Conservation (phyloP, 495 filamentous ascomycete species). For the Articulospora tetracladia region DNA sequence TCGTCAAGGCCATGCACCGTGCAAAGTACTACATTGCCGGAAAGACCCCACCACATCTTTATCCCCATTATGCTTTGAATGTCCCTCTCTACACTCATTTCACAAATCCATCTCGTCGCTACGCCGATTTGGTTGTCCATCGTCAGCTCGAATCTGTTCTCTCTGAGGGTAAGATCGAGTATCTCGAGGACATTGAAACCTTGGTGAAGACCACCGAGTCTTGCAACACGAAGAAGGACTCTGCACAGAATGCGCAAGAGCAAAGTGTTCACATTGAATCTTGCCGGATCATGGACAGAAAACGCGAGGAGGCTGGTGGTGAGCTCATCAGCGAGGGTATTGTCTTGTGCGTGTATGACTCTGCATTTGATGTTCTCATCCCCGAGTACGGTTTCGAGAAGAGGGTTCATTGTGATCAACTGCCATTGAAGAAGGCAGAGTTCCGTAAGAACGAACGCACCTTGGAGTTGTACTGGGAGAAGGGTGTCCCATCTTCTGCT, state of each 20-base stretch:
- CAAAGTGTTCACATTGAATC: conserved; percentile 98
- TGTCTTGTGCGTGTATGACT: conserved; percentile 96
- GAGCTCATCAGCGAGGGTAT: conserved; percentile 97
- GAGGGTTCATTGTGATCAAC: conserved; percentile 96
- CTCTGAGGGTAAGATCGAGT: conserved; percentile 78
- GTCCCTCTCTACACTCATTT: conserved; percentile 95
- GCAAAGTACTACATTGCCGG: conserved; percentile 90
- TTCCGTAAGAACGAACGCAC: conserved; percentile 93
- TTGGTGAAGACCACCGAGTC: conserved; percentile 90
- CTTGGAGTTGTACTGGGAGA: conserved; percentile 98
- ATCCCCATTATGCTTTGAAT: conserved; percentile 88
- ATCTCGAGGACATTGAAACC: conserved; percentile 82
- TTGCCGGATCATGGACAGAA: conserved; percentile 90
- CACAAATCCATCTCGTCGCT: conserved; percentile 91
- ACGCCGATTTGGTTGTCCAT: conserved; percentile 92
- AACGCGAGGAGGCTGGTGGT: conserved; percentile 75
- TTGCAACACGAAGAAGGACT: conserved; percentile 99
- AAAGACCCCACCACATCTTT: conserved; percentile 66
- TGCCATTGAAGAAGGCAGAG: conserved; percentile 97
- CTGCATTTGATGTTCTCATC: conserved; percentile 96
- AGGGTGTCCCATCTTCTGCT: conserved; percentile 92
- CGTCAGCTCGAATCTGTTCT: conserved; percentile 88
- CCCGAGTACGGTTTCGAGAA: conserved; percentile 99
- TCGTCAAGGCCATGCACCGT: conserved; percentile 90
- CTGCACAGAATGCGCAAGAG: conserved; percentile 93